A percentile compares a stretch with the other conserved stretches of the same genome.
These are phyloP conservation scores for Neohortaea acidophila DNA, from an alignment of 495 filamentous ascomycete species.

Conservation along the genomic window DNA sequence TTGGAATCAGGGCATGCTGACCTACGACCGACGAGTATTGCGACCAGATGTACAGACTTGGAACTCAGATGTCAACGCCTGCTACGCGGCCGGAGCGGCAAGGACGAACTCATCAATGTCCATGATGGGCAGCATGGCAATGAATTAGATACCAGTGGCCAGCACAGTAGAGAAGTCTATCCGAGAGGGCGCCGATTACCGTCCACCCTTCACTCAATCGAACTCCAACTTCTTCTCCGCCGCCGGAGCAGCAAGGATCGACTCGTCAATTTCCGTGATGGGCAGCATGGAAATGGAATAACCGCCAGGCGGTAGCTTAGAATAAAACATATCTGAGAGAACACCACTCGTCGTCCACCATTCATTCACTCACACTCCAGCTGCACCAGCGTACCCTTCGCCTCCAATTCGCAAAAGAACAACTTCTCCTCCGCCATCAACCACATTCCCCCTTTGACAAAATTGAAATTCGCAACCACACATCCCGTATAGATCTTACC, in stretches of 20 bases:
- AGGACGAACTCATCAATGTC: conserved; percentile 5
- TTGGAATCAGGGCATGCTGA: conserved; percentile 51
- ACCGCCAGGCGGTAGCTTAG: too few species aligned
- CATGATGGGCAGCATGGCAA: not conserved
- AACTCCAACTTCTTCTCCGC: conserved; percentile 46
- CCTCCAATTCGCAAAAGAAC: conserved; percentile 3
- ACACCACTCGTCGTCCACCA: too few species aligned
- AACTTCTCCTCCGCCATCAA: conserved; percentile 4
- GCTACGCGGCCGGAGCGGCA: conserved; percentile 39
- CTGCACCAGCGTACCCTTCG: conserved; percentile 1
- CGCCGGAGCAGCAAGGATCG: conserved; percentile 28
- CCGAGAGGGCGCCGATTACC: too few species aligned
- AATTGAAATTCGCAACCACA: conserved; percentile 15
- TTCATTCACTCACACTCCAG: conserved; percentile 6
- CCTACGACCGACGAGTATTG: conserved; percentile 44
- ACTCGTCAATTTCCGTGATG: conserved; percentile 2
- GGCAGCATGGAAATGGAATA: not conserved
- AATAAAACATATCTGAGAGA: too few species aligned
- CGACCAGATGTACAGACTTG: conserved; percentile 42
- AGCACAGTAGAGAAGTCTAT: too few species aligned
- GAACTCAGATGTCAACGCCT: conserved; percentile 41
- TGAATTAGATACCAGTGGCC: not conserved
- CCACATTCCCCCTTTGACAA: conserved; percentile 1
- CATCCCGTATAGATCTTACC: conserved; percentile 26
- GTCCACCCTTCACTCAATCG: too few species aligned